phyloP scores from a whole-genome alignment of 2,329 filamentous ascomycete genomes.

The Claviceps sp. region DNA sequence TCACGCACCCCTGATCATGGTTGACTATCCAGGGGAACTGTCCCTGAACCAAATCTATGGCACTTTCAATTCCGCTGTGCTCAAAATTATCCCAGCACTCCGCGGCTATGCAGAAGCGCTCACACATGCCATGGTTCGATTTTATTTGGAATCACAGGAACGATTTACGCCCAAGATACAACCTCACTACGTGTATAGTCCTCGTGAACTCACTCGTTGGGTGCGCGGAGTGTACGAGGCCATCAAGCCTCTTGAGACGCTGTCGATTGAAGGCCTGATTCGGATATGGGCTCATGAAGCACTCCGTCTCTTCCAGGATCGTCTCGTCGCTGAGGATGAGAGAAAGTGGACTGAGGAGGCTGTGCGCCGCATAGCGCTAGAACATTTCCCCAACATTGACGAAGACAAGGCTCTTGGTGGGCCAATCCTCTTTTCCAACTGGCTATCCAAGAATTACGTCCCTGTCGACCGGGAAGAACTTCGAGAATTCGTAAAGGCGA shows the following conservation, averaged over 20 bases:
- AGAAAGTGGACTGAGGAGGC: conserved; percentile 88
- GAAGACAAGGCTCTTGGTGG: conserved; percentile 78
- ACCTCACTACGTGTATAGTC: conserved; percentile 97
- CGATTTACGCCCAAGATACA: conserved; percentile 94
- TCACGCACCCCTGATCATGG: conserved; percentile 98
- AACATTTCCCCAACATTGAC: conserved; percentile 92
- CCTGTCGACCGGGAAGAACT: conserved; percentile 92
- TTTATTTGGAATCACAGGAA: conserved; percentile 89
- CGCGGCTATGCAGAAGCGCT: conserved; percentile 88
- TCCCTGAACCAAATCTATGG: conserved; percentile 97
- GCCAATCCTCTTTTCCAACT: conserved; percentile 97
- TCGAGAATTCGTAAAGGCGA: conserved; percentile 92
- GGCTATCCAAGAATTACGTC: conserved; percentile 97
- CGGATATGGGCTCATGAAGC: conserved; percentile 98
- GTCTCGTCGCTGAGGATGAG: conserved; percentile 88
- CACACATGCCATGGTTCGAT: conserved; percentile 93
- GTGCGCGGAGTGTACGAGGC: conserved; percentile 95
- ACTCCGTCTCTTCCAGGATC: conserved; percentile 89
- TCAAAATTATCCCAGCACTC: conserved; percentile 93
- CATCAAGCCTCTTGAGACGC: conserved; percentile 76
- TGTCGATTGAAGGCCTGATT: conserved; percentile 82
- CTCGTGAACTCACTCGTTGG: conserved; percentile 95
- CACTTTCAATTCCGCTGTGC: conserved; percentile 88
- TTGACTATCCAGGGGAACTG: conserved; percentile 92
- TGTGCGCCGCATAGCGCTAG: conserved; percentile 72